Evolutionary conservation across 2,329 filamentous ascomycete genomes (phyloP).

Genomic region (Botrytis deweyae): DNA sequence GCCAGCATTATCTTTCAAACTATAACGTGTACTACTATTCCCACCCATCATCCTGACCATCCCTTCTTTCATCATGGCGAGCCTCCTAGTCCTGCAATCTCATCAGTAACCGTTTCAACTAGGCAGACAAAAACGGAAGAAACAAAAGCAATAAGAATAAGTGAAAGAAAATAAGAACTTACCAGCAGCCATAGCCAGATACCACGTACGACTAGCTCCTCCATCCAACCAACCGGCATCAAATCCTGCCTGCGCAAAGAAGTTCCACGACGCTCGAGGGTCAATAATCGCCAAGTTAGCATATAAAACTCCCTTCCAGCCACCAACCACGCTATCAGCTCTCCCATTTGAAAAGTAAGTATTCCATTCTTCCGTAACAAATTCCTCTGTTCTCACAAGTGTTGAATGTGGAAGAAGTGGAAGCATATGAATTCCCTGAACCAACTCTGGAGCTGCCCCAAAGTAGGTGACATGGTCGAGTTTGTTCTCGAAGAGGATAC

Average conservation of each 20-base stretch:
- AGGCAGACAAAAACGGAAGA: background rate
- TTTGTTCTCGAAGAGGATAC: constrained; percentile 90
- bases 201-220: constrained; percentile 82
- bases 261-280: constrained; percentile 66
- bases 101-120: background rate
- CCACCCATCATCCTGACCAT: background rate
- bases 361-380: constrained; percentile 82
- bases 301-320: constrained; percentile 84
- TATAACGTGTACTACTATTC: too few species aligned
- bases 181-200: constrained; percentile 76
- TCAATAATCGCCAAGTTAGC: constrained; percentile 80
- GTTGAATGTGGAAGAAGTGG: constrained; percentile 50
- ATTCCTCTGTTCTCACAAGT: constrained; percentile 63
- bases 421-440: constrained; percentile 52
- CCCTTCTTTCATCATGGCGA: constrained; percentile 2
- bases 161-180: constrained; percentile 14
- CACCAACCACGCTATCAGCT: constrained; percentile 63
- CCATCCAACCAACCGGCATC: constrained; percentile 72
- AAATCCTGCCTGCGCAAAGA: constrained; percentile 69
- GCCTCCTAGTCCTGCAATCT: constrained; percentile 12
- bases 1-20: background rate
- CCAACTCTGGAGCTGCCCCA: constrained; percentile 67
- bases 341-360: constrained; percentile 70
- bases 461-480: constrained; percentile 92
- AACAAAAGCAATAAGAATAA: background rate